Evolutionary conservation across 2,329 filamentous ascomycete genomes (phyloP).

Genomic region (Sarocladium oryzae): DNA sequence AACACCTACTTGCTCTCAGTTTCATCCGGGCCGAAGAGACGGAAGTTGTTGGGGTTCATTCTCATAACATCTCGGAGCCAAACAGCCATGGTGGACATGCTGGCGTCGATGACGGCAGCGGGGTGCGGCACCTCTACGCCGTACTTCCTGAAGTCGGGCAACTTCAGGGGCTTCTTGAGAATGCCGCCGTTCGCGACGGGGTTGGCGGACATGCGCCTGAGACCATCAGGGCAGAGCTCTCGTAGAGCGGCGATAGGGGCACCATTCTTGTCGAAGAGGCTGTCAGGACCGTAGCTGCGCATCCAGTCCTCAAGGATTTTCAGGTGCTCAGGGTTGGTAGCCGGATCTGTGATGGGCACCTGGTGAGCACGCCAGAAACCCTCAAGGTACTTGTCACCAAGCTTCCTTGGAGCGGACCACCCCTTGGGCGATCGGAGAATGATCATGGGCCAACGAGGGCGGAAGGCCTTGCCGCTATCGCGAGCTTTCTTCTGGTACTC

Average conservation of each 20-base stretch:
- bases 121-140: conserved; percentile 55
- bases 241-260: conserved; percentile 56
- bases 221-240: conserved; percentile 58
- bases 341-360: conserved; percentile 66
- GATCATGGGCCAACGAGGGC: conserved; percentile 74
- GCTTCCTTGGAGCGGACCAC: conserved; percentile 68
- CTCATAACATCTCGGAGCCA: conserved; percentile 64
- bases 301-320: conserved; percentile 70
- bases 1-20: conserved; percentile 51
- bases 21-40: conserved; percentile 73
- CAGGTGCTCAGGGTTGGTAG: conserved; percentile 57
- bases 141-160: conserved; percentile 67
- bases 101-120: conserved; percentile 49
- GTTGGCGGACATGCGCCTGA: conserved; percentile 69
- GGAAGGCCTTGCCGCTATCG: conserved; percentile 60
- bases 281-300: conserved; percentile 67
- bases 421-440: conserved; percentile 72
- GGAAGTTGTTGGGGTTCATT: conserved; percentile 61
- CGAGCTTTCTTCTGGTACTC: conserved; percentile 65
- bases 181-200: conserved; percentile 67
- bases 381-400: conserved; percentile 63
- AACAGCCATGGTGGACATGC: conserved; percentile 63
- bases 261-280: conserved; percentile 58
- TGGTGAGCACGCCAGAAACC: conserved; percentile 79
- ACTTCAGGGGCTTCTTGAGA: conserved; percentile 57